These are phyloP conservation scores for Beauveria medogensis DNA, from an alignment of 2,329 filamentous ascomycete genomes.

Conservation along the genomic window DNA sequence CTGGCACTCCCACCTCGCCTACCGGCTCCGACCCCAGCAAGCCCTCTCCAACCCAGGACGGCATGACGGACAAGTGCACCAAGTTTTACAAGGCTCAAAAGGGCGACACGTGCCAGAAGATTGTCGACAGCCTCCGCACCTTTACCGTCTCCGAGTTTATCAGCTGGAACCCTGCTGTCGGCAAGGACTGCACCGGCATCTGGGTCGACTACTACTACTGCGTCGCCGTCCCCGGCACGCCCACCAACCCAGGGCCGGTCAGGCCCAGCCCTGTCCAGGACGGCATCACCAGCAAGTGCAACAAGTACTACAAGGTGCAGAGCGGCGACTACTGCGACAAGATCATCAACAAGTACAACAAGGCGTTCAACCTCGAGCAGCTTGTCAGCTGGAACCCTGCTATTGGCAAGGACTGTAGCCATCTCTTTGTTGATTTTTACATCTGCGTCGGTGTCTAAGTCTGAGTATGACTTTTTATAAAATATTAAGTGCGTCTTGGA, in stretches of 20 bases:
- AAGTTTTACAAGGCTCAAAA: conserved; percentile 12
- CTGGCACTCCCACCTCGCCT: conserved; percentile 2
- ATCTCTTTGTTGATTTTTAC: conserved; percentile 10
- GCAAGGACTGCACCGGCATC: conserved; percentile 10
- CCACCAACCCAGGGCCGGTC: not conserved
- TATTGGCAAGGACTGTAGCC: conserved; percentile 5
- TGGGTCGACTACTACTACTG: conserved; percentile 11
- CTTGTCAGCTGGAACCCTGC: conserved; percentile 9
- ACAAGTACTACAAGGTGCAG: conserved; percentile 13
- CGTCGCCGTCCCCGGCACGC: conserved; percentile 10
- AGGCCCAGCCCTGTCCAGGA: not conserved
- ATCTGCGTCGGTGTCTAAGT: conserved; percentile 6
- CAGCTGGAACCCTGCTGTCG: conserved; percentile 11
- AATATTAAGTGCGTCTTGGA: not conserved
- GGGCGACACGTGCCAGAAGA: conserved; percentile 21
- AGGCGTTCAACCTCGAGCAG: conserved; percentile 8
- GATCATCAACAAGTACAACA: conserved; percentile 10
- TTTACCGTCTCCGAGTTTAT: conserved; percentile 12
- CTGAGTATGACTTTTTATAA: not conserved
- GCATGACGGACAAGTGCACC: conserved; percentile 3
- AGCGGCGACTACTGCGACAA: conserved; percentile 14
- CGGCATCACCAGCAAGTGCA: conserved; percentile 10
- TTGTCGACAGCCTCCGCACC: conserved; percentile 20
- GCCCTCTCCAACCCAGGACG: conserved; percentile 9
- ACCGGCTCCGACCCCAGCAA: conserved; percentile 7